Conservation (phyloP, 108 stramenopile genomes). For the Poteriospumella lacustris region DNA sequence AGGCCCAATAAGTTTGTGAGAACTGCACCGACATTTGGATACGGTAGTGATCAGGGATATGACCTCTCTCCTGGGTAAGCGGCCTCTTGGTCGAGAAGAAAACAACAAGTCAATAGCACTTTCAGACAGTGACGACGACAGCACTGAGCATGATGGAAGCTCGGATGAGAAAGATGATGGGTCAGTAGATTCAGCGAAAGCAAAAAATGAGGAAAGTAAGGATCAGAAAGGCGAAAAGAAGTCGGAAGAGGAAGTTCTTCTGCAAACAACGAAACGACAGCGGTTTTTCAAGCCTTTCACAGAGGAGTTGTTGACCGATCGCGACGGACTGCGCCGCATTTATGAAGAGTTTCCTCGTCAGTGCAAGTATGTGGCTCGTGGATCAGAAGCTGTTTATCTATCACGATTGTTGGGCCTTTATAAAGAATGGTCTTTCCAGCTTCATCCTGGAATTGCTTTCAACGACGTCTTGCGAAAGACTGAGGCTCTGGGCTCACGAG, state of each 20-base stretch:
- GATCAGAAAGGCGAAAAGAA: too few species aligned
- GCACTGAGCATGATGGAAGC: too few species aligned
- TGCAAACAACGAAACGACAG: background rate
- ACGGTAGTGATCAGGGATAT: too few species aligned
- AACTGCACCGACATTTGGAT: too few species aligned
- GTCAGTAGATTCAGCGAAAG: too few species aligned
- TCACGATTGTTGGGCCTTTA: background rate
- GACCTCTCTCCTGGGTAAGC: too few species aligned
- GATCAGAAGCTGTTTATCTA: background rate
- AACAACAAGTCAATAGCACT: too few species aligned
- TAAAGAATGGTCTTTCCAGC: slow-evolving; percentile 16
- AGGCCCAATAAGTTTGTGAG: too few species aligned
- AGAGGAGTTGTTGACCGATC: background rate
- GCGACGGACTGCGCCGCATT: background rate
- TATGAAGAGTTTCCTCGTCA: slow-evolving; percentile 9
- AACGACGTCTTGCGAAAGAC: background rate
- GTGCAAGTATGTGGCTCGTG: background rate
- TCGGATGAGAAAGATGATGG: too few species aligned
- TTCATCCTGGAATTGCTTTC: background rate
- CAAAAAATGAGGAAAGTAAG: too few species aligned
- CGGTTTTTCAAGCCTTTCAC: background rate
- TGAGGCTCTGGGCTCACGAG: background rate
- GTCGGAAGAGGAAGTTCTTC: background rate
- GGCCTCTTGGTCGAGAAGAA: too few species aligned
- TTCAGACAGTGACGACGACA: too few species aligned